Evolutionary conservation across 139 green algal species (phyloP).

Genomic region (Picochlorum sp.): DNA sequence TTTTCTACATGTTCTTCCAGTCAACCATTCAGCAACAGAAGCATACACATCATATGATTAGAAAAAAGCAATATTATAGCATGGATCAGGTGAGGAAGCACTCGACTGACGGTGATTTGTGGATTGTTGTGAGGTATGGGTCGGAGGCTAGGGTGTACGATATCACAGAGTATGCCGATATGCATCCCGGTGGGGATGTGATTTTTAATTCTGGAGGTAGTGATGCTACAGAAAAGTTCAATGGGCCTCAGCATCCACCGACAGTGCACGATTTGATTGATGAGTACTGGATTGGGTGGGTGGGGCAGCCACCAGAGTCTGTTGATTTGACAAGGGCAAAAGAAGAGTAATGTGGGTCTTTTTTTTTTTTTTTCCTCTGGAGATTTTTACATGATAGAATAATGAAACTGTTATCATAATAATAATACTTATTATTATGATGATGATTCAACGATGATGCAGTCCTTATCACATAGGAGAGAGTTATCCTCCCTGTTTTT

Average conservation of each 20-base stretch:
- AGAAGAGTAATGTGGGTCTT: too few species aligned
- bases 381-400: too few species aligned
- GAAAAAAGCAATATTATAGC: constrained; percentile 32
- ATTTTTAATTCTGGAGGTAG: constrained; percentile 75
- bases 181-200: constrained; percentile 79
- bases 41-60: not conserved
- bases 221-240: constrained; percentile 79
- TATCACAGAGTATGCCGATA: constrained; percentile 75
- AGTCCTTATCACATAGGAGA: too few species aligned
- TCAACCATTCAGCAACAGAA: not conserved
- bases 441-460: too few species aligned
- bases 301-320: constrained; percentile 1
- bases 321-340: not conserved
- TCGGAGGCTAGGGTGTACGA: constrained; percentile 63
- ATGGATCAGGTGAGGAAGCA: constrained; percentile 66
- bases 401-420: too few species aligned
- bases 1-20: too few species aligned
- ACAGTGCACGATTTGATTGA: constrained; percentile 66
- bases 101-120: constrained; percentile 48
- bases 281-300: constrained; percentile 71
- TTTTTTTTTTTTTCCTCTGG: too few species aligned
- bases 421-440: too few species aligned
- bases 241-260: constrained; percentile 58
- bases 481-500: too few species aligned
- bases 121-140: constrained; percentile 33